A percentile compares a stretch with the other conserved stretches of the same genome.
These are phyloP conservation scores for Euphorbia neoarborescens DNA, from an alignment of 441 rosid genomes.

Conservation along the genomic window DNA sequence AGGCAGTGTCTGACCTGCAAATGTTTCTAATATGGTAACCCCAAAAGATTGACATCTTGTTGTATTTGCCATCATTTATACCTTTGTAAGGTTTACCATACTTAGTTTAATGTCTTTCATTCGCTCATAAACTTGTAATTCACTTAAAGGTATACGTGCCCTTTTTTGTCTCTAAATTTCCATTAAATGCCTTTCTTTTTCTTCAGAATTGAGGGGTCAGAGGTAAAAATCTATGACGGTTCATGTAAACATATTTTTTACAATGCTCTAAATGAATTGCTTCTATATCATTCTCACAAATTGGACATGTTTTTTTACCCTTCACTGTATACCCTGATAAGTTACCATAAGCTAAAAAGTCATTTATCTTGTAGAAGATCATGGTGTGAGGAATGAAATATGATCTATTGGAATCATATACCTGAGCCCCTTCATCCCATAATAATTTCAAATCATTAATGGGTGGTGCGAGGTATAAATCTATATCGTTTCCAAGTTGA, in stretches of 20 bases:
- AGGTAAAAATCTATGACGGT: neutral
- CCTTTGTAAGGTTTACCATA: neutral
- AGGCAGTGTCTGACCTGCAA: too few species aligned
- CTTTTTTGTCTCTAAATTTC: too few species aligned
- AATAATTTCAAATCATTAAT: neutral
- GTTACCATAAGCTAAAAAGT: neutral
- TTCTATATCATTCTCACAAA: neutral
- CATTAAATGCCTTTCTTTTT: neutral
- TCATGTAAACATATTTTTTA: neutral
- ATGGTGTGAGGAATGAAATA: neutral
- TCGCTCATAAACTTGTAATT: neutral
- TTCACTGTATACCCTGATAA: too few species aligned
- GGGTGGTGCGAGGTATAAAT: neutral
- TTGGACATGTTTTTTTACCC: too few species aligned
- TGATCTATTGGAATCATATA: neutral
- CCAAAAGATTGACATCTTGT: neutral
- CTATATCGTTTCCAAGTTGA: neutral
- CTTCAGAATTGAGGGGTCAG: neutral
- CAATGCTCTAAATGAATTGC: neutral
- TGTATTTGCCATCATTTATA: neutral
- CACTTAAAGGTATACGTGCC: neutral
- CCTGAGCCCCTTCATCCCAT: neutral
- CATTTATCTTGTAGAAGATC: neutral
- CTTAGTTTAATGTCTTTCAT: neutral
- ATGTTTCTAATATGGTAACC: neutral